Evolutionary conservation across 2,329 filamentous ascomycete species (phyloP), one percentile per base, ranked within the genome.

Genomic region (Zymoseptoria tritici): DNA sequence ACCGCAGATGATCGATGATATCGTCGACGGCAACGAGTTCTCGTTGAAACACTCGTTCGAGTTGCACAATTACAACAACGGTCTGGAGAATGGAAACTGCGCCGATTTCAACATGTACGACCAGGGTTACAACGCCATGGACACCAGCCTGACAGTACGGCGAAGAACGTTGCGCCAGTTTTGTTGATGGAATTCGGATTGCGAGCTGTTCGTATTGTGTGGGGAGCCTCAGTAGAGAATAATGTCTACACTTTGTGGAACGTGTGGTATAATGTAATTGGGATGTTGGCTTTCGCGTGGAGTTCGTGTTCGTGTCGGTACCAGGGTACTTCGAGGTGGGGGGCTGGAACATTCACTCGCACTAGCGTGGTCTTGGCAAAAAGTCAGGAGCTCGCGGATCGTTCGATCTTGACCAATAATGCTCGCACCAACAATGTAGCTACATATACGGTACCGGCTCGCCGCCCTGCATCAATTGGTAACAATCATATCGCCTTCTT

Each of bases 31-130:
- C n/a, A 57, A 62, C 9, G 60, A 62, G 22, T 62, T 61, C 16
- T 60, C 55, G 9, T 50, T 69, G 9, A 46, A 60, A 16, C 54
- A 51, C 9, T 61, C 64, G 11, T 57, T 68, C 7, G 1, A 86
- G 71, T 74, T 85, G 5, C 83, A 86, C 76, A 85, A 83, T 72
- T 86, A 86, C 70, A 75, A 83, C 61, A 83, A 77, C 64, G 77
- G 24, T 6, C 59, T 50, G 9, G 29, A 16, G 0, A 50, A 46
- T 20, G 56, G 53, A 26, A 70, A 1, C 77, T 70, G 67, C 69
- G 4, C 73, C 71, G 4, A 76, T 84, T n/a, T 72, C 76, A 62
- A 70, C 74, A 24, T 85, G 5, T 78, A 79, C 70, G 75, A 74
- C 56, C 76, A 79, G 61, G 83, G 82, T 0, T 85, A 83, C 74